These are phyloP conservation scores for Penicillium italicum DNA, from an alignment of 2,329 filamentous ascomycete species.

Conservation along the genomic window DNA sequence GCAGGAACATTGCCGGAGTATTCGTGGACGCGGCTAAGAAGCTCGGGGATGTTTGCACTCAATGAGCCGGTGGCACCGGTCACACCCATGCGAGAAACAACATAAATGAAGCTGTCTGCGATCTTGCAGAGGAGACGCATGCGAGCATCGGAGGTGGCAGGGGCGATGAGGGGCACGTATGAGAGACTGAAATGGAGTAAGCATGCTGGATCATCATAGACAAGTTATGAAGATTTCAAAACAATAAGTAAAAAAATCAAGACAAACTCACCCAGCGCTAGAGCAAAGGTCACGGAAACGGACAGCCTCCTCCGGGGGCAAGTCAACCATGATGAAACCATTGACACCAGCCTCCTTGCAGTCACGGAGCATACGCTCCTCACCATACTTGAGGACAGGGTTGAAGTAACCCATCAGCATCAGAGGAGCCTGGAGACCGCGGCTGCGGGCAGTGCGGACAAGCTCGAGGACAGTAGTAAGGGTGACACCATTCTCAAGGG, in stretches of 20 bases:
- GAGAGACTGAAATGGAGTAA: constrained; percentile 59
- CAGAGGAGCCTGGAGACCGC: constrained; percentile 75
- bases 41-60: constrained; percentile 74
- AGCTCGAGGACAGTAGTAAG: constrained; percentile 75
- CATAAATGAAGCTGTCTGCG: constrained; percentile 98
- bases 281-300: constrained; percentile 53
- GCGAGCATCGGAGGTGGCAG: constrained; percentile 82
- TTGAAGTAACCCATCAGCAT: constrained; percentile 99
- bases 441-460: constrained; percentile 72
- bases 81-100: constrained; percentile 94
- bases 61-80: constrained; percentile 84
- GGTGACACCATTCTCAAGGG: constrained; percentile 83
- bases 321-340: constrained; percentile 93
- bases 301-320: constrained; percentile 93
- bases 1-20: constrained; percentile 89
- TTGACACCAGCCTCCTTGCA: constrained; percentile 82
- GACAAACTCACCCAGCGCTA: constrained; percentile 29
- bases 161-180: constrained; percentile 95
- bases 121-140: constrained; percentile 97
- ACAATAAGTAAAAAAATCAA: not conserved
- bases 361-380: constrained; percentile 81
- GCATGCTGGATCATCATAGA: not conserved
- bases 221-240: not conserved
- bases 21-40: constrained; percentile 81
- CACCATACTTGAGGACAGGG: constrained; percentile 87